Evolutionary conservation across 495 filamentous ascomycete genomes (phyloP), one percentile per base, ranked within the genome.

Genomic region (Penicillium herquei): DNA sequence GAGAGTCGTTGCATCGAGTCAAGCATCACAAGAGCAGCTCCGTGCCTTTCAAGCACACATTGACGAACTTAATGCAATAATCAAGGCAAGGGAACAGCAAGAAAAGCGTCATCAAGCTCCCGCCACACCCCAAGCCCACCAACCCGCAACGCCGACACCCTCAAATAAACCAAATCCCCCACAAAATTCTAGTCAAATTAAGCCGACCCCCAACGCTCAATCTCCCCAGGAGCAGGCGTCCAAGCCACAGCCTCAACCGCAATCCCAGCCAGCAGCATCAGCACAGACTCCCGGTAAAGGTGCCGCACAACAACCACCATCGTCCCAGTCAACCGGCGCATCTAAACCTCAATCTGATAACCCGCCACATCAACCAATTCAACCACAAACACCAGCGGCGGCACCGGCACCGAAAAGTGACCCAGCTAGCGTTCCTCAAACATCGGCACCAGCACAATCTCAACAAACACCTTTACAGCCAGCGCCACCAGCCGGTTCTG

Each of bases 21-120:
- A 90, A 54, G 95, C 95, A 3, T 81, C 83, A 3, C 82, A 84
- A 48, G 81, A 87, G 33, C 90, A 98, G 61, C 79, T 99, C 12
- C 87, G 87, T 54, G 81, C 85, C 55, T 99, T 99, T 65, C 95
- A 99, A 67, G 77, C 80, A 45, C 92, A 98, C 51, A 98, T 99
- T 56, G 90, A 96, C 63, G 87, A 92, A 49, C 84, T 99, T 33
- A 92, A 90, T 39, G 80, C 74, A 0, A 80, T 85, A 40, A 76
- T 85, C 42, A 75, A 77, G 52, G 68, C 72, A 10, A 69, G 72
- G 62, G 68, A 81, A 43, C 70, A 75, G 46, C 74, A 71, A 52
- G 68, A 73, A 55, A 64, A 66, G 40, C 62, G 58, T 21, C 68
- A 69, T 5, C 63, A 69, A 53, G 32, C 47, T 46, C 41, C 70